Percentiles rank a stretch among this genome's conserved stretches.
These are phyloP conservation scores for Hyaloperonospora brassicae DNA, from an alignment of 352 stramenopile species.

Conservation along the genomic window DNA sequence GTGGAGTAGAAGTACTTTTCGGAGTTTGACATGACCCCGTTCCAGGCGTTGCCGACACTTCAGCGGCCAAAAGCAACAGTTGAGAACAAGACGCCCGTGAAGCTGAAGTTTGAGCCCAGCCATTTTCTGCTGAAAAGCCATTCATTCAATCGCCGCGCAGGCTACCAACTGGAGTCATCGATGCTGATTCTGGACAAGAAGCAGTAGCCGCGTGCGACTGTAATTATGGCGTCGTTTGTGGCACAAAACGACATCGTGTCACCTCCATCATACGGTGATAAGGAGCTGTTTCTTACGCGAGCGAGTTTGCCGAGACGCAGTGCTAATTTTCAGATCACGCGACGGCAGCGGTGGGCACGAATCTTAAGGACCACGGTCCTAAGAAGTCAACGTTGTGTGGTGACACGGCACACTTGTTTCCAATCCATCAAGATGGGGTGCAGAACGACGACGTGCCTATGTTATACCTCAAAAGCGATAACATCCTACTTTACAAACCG, in stretches of 20 bases:
- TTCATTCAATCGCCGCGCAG: constrained; percentile 28
- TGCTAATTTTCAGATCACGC: constrained; percentile 35
- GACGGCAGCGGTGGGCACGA: constrained; percentile 36
- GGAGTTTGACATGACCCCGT: too few species aligned
- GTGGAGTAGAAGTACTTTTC: constrained; percentile 42
- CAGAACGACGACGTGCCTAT: constrained; percentile 20
- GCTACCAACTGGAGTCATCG: constrained; percentile 47
- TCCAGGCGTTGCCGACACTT: too few species aligned
- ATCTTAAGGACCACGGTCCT: constrained; percentile 18
- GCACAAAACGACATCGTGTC: constrained; percentile 16
- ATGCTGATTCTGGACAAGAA: constrained; percentile 41
- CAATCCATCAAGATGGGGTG: constrained; percentile 20
- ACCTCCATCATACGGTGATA: constrained; percentile 38
- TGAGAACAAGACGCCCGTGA: not conserved
- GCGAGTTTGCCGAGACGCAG: constrained; percentile 12
- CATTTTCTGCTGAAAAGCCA: constrained; percentile 30
- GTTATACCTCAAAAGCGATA: too few species aligned
- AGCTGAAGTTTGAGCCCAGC: constrained; percentile 29
- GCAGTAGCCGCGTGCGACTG: constrained; percentile 32
- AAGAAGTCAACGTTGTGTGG: constrained; percentile 37
- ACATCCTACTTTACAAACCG: constrained; percentile 8
- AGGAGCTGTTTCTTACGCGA: constrained; percentile 35
- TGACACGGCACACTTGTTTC: constrained; percentile 42
- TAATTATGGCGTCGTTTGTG: constrained; percentile 37
- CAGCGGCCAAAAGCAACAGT: too few species aligned